These are phyloP conservation scores for Citrus maxima DNA, from an alignment of 345 rosid species.

Conservation along the genomic window DNA sequence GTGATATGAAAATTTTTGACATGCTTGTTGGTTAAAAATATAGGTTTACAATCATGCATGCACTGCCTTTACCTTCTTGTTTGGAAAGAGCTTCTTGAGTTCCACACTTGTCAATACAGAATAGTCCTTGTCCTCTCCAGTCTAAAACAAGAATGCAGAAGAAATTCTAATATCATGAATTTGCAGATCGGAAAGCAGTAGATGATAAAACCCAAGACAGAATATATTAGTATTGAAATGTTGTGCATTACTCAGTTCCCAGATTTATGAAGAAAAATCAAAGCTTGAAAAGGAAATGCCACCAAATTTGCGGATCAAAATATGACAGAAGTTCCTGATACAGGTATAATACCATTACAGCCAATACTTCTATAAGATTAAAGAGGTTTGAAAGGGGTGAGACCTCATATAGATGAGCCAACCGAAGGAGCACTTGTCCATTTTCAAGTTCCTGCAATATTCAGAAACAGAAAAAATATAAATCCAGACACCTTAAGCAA, in stretches of 20 bases:
- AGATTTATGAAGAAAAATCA: not conserved
- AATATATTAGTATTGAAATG: not conserved
- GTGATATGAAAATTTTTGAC: not conserved
- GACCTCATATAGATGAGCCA: conserved; percentile 95
- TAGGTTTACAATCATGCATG: not conserved
- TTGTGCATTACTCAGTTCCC: not conserved
- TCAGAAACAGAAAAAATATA: conserved; percentile 4
- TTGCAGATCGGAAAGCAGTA: not conserved
- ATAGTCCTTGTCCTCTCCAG: conserved; percentile 77
- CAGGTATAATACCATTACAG: not conserved
- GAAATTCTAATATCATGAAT: not conserved
- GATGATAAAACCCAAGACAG: not conserved
- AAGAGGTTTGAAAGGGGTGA: conserved; percentile 14
- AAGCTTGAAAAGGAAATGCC: not conserved
- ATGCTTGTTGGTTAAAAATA: not conserved
- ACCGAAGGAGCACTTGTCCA: conserved; percentile 71
- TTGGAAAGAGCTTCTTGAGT: conserved; percentile 59
- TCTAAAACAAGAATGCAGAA: conserved; percentile 26
- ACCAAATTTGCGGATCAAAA: not conserved
- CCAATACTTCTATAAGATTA: not conserved
- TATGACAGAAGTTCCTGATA: not conserved
- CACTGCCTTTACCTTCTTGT: conserved; percentile 56
- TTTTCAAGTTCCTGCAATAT: conserved; percentile 68
- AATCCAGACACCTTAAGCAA: conserved; percentile 1
- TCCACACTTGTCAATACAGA: conserved; percentile 77